Evolutionary conservation across 2,329 filamentous ascomycete genomes (phyloP), one percentile per base, ranked within the genome.

Genomic region (Penicillium aurantiogriseum): DNA sequence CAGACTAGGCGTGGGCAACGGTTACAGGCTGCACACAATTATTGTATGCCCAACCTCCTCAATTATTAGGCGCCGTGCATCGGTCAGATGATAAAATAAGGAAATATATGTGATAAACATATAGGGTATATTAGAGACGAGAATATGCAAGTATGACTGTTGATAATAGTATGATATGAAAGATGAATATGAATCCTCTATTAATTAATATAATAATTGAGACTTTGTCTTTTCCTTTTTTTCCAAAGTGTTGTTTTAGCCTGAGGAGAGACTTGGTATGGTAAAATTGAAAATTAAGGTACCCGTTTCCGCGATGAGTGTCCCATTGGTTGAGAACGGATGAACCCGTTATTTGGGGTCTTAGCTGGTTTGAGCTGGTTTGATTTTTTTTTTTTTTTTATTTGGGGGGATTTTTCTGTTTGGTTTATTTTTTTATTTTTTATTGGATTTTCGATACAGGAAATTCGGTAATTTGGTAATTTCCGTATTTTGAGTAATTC

Each of bases 41-140:
- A 51, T 51, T 60, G 50, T 58, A 52, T 60, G 58, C 58, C 58
- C 58, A 60, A 60, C 58, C 54, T 45, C 43, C 49, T 51, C 35
- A 56, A 56, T 53, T 53, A 56, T 56, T 53, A 56, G 54, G 49
- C 49, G 54, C 49, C 49, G 36, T 56, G 54, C 49, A 53, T 56
- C 23, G 45, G 52, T 54, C 54, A 53, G 54, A 56, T 56, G 54
- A 54, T 39, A 33, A 38, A 42, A 29, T 47, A 53, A 42, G 50
- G 48, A 15, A 29, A 44, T 29, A 27, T 23, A 44, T 17, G 19
- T 47, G 29, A 47, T 35, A 23, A 33, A 4, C 19, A 35, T 23
- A 47, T 46, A 15, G 9, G n/a, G 27, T 21, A 17, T 17, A 15
- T 31, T 45, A 21, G 27, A 44, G 23, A 27, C 25, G 7, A 2